phyloP scores from a whole-genome alignment of 805 yeast genomes.

The Starmerella stigmatis region DNA sequence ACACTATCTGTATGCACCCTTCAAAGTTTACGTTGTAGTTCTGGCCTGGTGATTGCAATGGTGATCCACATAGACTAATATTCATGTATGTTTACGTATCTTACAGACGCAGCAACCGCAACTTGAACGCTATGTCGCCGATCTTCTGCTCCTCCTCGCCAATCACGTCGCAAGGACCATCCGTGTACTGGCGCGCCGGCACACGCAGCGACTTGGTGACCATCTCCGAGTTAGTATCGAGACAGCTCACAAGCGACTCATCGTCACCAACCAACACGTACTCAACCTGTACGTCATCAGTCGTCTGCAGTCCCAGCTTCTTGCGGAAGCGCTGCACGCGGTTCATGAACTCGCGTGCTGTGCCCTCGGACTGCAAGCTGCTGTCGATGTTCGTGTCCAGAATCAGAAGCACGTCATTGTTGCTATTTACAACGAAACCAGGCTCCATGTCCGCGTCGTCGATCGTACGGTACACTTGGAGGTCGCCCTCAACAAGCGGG shows the following conservation, averaged over 20 bases:
- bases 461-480: slow-evolving; percentile 80
- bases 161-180: slow-evolving; percentile 43
- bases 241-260: slow-evolving; percentile 48
- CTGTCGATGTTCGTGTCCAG: slow-evolving; percentile 80
- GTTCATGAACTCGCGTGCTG: slow-evolving; percentile 91
- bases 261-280: slow-evolving; percentile 57
- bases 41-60: no score
- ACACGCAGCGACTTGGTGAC: slow-evolving; percentile 67
- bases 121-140: slow-evolving; percentile 65
- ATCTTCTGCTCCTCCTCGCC: slow-evolving; percentile 80
- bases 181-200: slow-evolving; percentile 42
- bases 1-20: no score
- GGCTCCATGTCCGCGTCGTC: slow-evolving; percentile 47
- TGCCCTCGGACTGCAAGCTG: slow-evolving; percentile 84
- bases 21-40: no score
- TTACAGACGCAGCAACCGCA: slow-evolving; percentile 60
- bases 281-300: slow-evolving; percentile 88
- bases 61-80: background rate
- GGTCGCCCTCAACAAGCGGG: slow-evolving; percentile 73
- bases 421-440: slow-evolving; percentile 82
- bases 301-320: slow-evolving; percentile 87
- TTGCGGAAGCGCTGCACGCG: slow-evolving; percentile 96
- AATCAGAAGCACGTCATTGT: slow-evolving; percentile 78
- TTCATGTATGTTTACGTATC: background rate
- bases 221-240: slow-evolving; percentile 54